Evolutionary conservation across 352 stramenopile genomes (phyloP).

Genomic region (Globisporangium carolinianum): DNA sequence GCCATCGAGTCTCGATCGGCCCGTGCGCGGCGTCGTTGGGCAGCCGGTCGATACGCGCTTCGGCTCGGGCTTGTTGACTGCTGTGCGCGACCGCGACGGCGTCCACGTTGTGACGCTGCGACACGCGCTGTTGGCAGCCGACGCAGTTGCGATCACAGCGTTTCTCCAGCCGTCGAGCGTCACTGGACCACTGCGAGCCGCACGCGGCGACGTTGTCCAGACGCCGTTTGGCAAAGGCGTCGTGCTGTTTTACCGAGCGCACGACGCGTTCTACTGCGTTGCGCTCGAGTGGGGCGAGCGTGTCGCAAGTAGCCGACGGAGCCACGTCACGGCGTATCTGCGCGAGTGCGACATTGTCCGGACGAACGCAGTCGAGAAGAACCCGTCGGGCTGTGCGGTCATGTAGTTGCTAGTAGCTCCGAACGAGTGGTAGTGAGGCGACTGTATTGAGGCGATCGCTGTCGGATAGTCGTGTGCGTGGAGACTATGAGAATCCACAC

Average conservation of each 20-base stretch:
- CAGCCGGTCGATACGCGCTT: slow-evolving; percentile 59
- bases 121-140: slow-evolving; percentile 28
- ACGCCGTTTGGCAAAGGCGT: slow-evolving; percentile 75
- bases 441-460: no score
- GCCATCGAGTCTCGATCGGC: slow-evolving; percentile 16
- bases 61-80: slow-evolving; percentile 54
- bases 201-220: slow-evolving; percentile 66
- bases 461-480: no score
- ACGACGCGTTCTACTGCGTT: slow-evolving; percentile 64
- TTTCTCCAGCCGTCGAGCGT: slow-evolving; percentile 60
- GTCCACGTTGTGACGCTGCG: slow-evolving; percentile 67
- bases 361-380: slow-evolving; percentile 47
- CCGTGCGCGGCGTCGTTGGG: slow-evolving; percentile 49
- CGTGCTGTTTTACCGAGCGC: slow-evolving; percentile 52
- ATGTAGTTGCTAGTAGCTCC: slow-evolving; percentile 37
- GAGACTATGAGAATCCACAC: no score
- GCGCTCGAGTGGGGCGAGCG: slow-evolving; percentile 52
- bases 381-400: slow-evolving; percentile 46
- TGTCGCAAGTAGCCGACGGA: slow-evolving; percentile 18
- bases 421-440: no score
- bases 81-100: slow-evolving; percentile 53
- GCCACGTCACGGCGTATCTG: slow-evolving; percentile 60
- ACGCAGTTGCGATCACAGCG: slow-evolving; percentile 34
- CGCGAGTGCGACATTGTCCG: slow-evolving; percentile 46
- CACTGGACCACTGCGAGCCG: slow-evolving; percentile 47